Conservation (phyloP, 139 green algal genomes). For the Haematococcus sp. region DNA sequence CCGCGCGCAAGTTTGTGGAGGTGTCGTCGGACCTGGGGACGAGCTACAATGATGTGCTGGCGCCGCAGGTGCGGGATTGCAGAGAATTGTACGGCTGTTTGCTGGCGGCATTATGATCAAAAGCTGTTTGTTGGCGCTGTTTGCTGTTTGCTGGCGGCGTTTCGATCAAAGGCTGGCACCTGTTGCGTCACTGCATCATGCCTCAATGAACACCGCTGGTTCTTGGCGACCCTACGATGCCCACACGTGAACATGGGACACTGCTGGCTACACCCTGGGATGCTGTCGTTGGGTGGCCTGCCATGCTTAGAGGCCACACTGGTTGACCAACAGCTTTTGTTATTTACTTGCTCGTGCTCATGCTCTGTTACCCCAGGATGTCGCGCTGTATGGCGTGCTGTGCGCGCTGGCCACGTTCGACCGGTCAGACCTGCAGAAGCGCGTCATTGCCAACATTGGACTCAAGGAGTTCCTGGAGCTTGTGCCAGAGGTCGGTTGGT, state of each 20-base stretch:
- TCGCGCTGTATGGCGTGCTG: conserved; percentile 86
- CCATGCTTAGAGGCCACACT: no score
- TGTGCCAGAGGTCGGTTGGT: conserved; percentile 64
- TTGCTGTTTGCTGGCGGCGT: background rate
- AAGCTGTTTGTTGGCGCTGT: no score
- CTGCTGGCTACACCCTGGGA: no score
- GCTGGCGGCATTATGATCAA: background rate
- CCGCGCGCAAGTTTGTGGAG: conserved; percentile 24
- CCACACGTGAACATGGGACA: no score
- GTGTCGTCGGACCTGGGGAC: conserved; percentile 67
- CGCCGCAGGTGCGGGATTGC: conserved; percentile 37
- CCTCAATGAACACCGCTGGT: no score
- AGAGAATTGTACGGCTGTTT: background rate
- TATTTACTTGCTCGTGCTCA: no score
- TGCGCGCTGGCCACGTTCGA: conserved; percentile 86
- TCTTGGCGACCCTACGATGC: no score
- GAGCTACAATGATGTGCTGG: conserved; percentile 75
- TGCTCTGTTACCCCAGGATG: conserved; percentile 44
- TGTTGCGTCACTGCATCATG: no score
- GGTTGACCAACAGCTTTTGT: no score
- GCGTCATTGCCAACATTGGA: conserved; percentile 72
- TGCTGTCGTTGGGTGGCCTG: no score
- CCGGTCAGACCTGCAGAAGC: conserved; percentile 65
- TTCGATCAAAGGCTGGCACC: no score
- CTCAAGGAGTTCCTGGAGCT: conserved; percentile 92